Percentiles rank a stretch among this genome's conserved stretches.
Evolutionary conservation across 2,329 filamentous ascomycete species (phyloP).

Genomic region (Aspergillus novoparasiticus): DNA sequence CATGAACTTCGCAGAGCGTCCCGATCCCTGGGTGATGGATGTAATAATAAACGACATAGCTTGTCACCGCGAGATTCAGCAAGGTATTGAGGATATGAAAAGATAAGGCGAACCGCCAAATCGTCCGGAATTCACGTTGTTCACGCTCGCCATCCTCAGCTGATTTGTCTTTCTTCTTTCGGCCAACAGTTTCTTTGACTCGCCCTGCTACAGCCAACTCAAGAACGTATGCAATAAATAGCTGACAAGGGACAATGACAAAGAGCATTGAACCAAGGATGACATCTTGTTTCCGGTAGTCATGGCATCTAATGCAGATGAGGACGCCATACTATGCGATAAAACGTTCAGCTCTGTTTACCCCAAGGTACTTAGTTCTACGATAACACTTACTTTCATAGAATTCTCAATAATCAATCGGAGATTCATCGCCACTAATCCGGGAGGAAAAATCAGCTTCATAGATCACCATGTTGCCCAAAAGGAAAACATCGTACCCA

Average conservation of each 20-base stretch:
- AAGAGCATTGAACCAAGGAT: conserved; percentile 77
- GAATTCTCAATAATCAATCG: conserved; percentile 96
- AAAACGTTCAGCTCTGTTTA: conserved; percentile 6
- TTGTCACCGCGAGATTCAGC: conserved; percentile 77
- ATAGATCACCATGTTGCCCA: neutral
- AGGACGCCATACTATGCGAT: conserved; percentile 79
- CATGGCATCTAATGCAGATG: conserved; percentile 87
- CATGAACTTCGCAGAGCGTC: conserved; percentile 85
- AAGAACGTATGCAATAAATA: conserved; percentile 87
- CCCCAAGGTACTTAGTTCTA: neutral
- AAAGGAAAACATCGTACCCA: conserved; percentile 59
- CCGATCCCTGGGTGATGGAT: conserved; percentile 94
- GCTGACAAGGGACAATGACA: conserved; percentile 83
- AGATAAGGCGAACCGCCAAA: conserved; percentile 79
- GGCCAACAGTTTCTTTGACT: conserved; percentile 68
- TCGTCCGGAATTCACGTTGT: conserved; percentile 66
- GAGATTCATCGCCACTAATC: conserved; percentile 82
- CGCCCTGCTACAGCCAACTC: conserved; percentile 81
- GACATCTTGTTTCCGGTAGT: conserved; percentile 78
- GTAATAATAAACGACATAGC: conserved; percentile 82
- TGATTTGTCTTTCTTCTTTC: conserved; percentile 56
- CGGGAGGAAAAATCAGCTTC: conserved; percentile 13
- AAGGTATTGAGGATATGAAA: conserved; percentile 83
- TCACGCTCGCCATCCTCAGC: conserved; percentile 62
- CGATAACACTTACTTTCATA: conserved; percentile 68